These are phyloP conservation scores for Leucocoprinus leucothites DNA, from an alignment of 768 basidiomycete species.

Conservation along the genomic window DNA sequence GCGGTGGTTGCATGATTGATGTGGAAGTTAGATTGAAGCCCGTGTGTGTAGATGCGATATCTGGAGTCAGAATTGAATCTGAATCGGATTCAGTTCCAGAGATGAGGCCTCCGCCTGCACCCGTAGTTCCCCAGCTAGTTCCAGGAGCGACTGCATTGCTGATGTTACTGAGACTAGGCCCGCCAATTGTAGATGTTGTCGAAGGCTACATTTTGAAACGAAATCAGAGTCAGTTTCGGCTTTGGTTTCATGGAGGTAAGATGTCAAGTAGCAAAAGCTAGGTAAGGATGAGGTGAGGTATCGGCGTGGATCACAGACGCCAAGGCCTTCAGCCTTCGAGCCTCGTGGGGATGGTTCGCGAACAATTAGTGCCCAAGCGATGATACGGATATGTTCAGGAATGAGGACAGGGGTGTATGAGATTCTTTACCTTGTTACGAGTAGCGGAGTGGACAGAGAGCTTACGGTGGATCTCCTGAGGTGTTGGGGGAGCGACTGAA, in stretches of 20 bases:
- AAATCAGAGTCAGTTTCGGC: no score
- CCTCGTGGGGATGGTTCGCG: no score
- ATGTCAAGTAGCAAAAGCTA: no score
- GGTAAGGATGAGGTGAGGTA: no score
- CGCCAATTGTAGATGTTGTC: no score
- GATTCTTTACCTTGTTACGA: slow-evolving; percentile 41
- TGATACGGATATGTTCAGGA: background rate
- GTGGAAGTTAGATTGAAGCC: slow-evolving; percentile 15
- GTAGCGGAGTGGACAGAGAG: slow-evolving; percentile 71
- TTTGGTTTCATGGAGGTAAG: no score
- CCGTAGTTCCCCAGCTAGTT: no score
- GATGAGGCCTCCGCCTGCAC: slow-evolving; percentile 27
- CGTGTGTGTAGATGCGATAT: slow-evolving; percentile 27
- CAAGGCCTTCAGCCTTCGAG: no score
- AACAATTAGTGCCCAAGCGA: no score
- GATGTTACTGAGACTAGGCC: no score
- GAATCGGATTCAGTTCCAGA: slow-evolving; percentile 88
- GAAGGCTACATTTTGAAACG: no score
- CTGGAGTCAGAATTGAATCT: slow-evolving; percentile 64
- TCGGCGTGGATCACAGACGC: no score
- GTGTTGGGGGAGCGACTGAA: slow-evolving; percentile 66
- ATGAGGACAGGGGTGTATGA: background rate
- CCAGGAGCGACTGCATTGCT: background rate
- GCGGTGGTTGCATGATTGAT: slow-evolving; percentile 45
- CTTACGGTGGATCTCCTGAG: slow-evolving; percentile 84